Conservation (phyloP, 2,329 filamentous ascomycete species). For the Apiospora phragmitis region DNA sequence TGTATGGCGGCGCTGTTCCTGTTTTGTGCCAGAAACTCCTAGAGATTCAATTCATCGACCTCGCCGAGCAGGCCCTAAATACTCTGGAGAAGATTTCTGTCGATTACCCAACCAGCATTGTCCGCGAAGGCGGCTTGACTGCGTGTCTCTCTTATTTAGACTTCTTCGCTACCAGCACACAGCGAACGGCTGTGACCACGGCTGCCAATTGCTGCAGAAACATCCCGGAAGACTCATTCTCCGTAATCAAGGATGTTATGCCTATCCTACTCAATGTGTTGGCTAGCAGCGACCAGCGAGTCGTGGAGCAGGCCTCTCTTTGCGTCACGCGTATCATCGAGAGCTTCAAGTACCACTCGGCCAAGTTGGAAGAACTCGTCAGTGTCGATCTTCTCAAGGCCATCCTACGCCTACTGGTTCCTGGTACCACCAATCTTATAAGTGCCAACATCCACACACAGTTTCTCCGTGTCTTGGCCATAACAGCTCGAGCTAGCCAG, state of each 20-base stretch:
- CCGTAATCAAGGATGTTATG: slow-evolving; percentile 93
- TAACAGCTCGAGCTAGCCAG: slow-evolving; percentile 86
- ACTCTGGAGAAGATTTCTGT: slow-evolving; percentile 97
- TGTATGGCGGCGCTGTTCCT: slow-evolving; percentile 95
- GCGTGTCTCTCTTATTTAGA: slow-evolving; percentile 96
- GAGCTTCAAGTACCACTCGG: slow-evolving; percentile 87
- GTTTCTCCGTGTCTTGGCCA: slow-evolving; percentile 88
- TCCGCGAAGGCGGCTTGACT: slow-evolving; percentile 90
- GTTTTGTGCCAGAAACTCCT: slow-evolving; percentile 92
- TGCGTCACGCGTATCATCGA: slow-evolving; percentile 96
- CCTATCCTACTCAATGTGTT: slow-evolving; percentile 89
- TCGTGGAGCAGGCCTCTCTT: slow-evolving; percentile 93
- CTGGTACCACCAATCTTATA: slow-evolving; percentile 94
- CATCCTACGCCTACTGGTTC: slow-evolving; percentile 82
- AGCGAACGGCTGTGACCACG: slow-evolving; percentile 93
- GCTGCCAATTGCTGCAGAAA: slow-evolving; percentile 98
- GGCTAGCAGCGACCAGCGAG: slow-evolving; percentile 89
- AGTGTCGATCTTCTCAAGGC: slow-evolving; percentile 84
- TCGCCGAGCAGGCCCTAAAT: slow-evolving; percentile 94
- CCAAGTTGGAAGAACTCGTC: slow-evolving; percentile 89
- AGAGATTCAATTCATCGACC: slow-evolving; percentile 95
- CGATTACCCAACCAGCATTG: slow-evolving; percentile 92
- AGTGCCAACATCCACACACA: slow-evolving; percentile 94
- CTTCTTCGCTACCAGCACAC: slow-evolving; percentile 96
- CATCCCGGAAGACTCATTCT: slow-evolving; percentile 90